A percentile compares a stretch with the other conserved stretches of the same genome.
phyloP scores from a whole-genome alignment of 768 basidiomycete genomes.

The Butyriboletus loyo region DNA sequence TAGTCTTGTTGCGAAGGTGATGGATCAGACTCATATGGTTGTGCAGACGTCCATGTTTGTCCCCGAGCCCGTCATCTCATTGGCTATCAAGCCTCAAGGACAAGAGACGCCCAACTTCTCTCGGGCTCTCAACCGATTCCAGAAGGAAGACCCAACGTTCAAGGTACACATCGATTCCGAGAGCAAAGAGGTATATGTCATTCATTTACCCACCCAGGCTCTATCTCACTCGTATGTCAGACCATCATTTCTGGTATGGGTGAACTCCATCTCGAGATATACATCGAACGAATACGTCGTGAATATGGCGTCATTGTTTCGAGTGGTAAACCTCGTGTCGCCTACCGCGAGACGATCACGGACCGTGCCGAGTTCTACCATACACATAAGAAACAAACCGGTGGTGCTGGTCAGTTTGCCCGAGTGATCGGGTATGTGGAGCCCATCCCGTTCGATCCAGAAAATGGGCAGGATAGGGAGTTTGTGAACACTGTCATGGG shows the following conservation, averaged over 20 bases:
- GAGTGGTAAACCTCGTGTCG: constrained; percentile 95
- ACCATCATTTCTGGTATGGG: constrained; percentile 99
- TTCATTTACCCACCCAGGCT: not conserved
- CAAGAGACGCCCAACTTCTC: constrained; percentile 96
- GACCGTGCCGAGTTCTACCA: constrained; percentile 79
- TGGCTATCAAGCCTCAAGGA: constrained; percentile 89
- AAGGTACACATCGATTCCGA: constrained; percentile 93
- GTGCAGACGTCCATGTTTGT: constrained; percentile 94
- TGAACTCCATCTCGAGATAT: constrained; percentile 97
- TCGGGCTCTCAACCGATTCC: constrained; percentile 93
- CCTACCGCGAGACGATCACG: constrained; percentile 93
- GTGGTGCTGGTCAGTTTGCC: constrained; percentile 95
- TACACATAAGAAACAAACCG: constrained; percentile 97
- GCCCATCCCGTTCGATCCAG: constrained; percentile 72
- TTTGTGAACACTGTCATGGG: constrained; percentile 92
- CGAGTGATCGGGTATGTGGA: constrained; percentile 90
- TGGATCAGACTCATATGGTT: not conserved
- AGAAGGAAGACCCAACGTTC: constrained; percentile 99
- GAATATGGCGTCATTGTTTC: constrained; percentile 93
- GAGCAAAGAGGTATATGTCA: constrained; percentile 74
- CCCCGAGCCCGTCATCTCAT: constrained; percentile 96
- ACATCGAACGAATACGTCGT: constrained; percentile 97
- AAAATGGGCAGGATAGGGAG: constrained; percentile 76
- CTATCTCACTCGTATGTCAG: constrained; percentile 37
- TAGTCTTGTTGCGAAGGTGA: constrained; percentile 16